phyloP scores from a whole-genome alignment of 495 filamentous ascomycete species.

The Acidomyces sp. region DNA sequence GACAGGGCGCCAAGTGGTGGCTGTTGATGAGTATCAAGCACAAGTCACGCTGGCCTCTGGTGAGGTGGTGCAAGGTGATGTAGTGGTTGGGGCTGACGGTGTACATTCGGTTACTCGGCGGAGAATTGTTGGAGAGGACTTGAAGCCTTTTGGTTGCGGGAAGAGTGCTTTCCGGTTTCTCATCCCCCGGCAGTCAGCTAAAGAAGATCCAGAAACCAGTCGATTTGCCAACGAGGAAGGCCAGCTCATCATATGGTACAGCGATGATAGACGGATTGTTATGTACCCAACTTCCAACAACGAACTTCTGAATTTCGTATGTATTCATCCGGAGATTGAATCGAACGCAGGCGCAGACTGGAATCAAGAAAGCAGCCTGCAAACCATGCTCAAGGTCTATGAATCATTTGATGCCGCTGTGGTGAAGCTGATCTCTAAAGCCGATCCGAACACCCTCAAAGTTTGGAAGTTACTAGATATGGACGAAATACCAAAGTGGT shows the following conservation, averaged over 20 bases:
- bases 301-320: background rate
- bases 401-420: background rate
- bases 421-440: background rate
- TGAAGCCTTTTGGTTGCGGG: background rate
- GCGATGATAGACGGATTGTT: background rate
- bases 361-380: background rate
- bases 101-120: background rate
- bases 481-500: constrained; percentile 2
- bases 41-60: background rate
- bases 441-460: background rate
- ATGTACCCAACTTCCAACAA: background rate
- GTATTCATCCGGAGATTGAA: background rate
- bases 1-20: background rate
- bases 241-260: background rate
- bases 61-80: background rate
- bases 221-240: background rate
- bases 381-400: background rate
- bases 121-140: background rate
- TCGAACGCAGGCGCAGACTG: background rate
- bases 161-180: background rate
- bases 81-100: background rate
- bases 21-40: background rate
- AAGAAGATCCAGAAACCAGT: background rate
- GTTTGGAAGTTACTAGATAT: background rate
- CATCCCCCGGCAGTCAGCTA: background rate